Base-by-base conservation (phyloP, 2,329 filamentous ascomycete genomes). In the Apiospora rasikravindrae region DNA sequence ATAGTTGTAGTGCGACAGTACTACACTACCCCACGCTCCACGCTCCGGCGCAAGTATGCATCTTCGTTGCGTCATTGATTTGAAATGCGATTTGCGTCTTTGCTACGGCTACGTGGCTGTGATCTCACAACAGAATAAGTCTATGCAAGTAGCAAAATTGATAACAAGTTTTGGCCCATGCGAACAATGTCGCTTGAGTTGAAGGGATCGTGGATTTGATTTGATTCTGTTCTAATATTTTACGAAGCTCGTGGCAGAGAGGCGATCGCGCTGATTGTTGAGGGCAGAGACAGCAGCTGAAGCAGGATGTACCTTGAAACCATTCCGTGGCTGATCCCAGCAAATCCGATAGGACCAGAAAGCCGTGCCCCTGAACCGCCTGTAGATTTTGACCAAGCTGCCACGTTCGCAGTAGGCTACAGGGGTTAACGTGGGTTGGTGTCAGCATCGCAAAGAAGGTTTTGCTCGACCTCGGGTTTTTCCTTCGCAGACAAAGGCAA, bases 241-340 rank as follows among this genome's bases (percentile, higher is more conserved):
- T 19, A 37, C 2, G 7, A 10, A 37, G 14, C 8, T 57, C 24
- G 26, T 26, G 13, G n/a, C n/a, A n/a, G 5, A 61, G 29, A 14
- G 19, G 57, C 57, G 57, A 8, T n/a, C 10, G 2, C 22, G 29
- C 19, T 13, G 8, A 40, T 64, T 37, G 57, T 64, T 64, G 57
- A n/a, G 57, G 33, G 33, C 33, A 64, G 57, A 40, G 29, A 64
- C 57, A 40, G 22, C 19, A n/a, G 22, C 33, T 40, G 33, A 64
- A 64, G 57, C 57, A 64, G 57, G 57, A 40, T 64, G 57, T 64
- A 64, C 57, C 57, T 64, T 64, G 57, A 64, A 64, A 64, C 57
- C 33, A n/a, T 40, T 24, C 57, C 33, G 57, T 64, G 57, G 57
- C 57, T n/a, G 22, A 64, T 64, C 57, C 57, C 33, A 64, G 33